phyloP scores from a whole-genome alignment of 148 eudicot species.

The Camellia sinensis region DNA sequence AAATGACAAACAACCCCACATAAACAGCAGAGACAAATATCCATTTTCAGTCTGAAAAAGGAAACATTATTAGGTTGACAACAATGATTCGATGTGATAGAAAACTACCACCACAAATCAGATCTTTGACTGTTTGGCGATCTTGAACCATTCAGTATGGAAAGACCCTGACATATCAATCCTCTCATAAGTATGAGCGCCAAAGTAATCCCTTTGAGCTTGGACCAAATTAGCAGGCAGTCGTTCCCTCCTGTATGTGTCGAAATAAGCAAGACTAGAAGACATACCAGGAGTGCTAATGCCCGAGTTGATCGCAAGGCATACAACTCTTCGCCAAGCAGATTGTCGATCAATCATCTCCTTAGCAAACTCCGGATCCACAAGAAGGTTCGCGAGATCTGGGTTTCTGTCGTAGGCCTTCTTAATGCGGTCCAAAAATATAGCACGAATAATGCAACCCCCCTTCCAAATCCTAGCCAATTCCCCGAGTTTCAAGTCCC shows the following conservation, averaged over 20 bases:
- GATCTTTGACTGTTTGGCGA: conserved; percentile 59
- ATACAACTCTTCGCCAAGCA: conserved; percentile 82
- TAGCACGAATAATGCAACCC: conserved; percentile 86
- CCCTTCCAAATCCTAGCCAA: conserved; percentile 97
- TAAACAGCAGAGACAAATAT: background rate
- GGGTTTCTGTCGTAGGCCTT: conserved; percentile 81
- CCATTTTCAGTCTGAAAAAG: conserved; percentile 2
- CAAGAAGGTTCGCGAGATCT: conserved; percentile 71
- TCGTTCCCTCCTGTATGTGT: conserved; percentile 76
- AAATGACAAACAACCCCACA: background rate
- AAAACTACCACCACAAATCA: conserved; percentile 29
- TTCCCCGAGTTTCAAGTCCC: conserved; percentile 79
- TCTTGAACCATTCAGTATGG: conserved; percentile 93
- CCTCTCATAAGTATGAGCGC: conserved; percentile 95
- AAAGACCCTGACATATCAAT: conserved; percentile 68
- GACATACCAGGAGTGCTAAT: conserved; percentile 95
- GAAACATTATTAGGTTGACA: conserved; percentile 10
- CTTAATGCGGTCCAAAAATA: conserved; percentile 89
- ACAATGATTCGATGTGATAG: background rate
- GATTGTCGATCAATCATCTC: conserved; percentile 78
- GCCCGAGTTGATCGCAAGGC: conserved; percentile 74
- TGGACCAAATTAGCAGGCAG: conserved; percentile 90
- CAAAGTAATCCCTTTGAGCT: conserved; percentile 91
- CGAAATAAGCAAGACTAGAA: conserved; percentile 93
- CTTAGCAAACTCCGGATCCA: conserved; percentile 80